Percentiles rank a stretch among this genome's conserved stretches.
phyloP scores from a whole-genome alignment of 768 basidiomycete genomes.

The Psilocybe sp. region DNA sequence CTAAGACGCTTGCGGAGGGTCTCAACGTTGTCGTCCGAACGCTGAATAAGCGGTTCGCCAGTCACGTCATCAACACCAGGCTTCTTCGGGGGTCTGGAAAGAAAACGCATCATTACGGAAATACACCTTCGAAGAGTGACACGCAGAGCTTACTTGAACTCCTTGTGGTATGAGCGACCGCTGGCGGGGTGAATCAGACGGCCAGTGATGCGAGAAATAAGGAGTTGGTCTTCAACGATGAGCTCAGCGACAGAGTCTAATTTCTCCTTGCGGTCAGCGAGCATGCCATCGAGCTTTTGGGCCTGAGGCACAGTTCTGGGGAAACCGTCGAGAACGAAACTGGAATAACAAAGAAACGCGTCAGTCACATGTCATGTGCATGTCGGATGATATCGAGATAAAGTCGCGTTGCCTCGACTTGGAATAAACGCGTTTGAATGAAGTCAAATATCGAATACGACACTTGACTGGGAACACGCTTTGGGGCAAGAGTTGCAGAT shows the following conservation, averaged over 20 bases:
- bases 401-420: not conserved
- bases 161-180: constrained; percentile 91
- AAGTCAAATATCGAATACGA: not conserved
- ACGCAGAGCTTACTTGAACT: constrained; percentile 72
- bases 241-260: constrained; percentile 93
- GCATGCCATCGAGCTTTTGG: constrained; percentile 93
- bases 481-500: not conserved
- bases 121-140: constrained; percentile 7
- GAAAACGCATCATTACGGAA: constrained; percentile 1
- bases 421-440: not conserved
- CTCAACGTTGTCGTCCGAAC: constrained; percentile 97
- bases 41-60: constrained; percentile 94
- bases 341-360: constrained; percentile 29
- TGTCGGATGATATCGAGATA: no score
- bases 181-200: constrained; percentile 88
- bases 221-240: constrained; percentile 87
- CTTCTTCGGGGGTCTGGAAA: constrained; percentile 91
- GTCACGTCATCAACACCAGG: constrained; percentile 89
- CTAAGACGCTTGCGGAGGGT: constrained; percentile 85
- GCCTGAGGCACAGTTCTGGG: constrained; percentile 97
- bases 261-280: constrained; percentile 76
- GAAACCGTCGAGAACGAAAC: constrained; percentile 99
- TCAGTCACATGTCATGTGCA: constrained; percentile 7
- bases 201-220: constrained; percentile 97
- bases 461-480: no score